phyloP scores from a whole-genome alignment of 139 green algal species.

The Picochlorum sp. region DNA sequence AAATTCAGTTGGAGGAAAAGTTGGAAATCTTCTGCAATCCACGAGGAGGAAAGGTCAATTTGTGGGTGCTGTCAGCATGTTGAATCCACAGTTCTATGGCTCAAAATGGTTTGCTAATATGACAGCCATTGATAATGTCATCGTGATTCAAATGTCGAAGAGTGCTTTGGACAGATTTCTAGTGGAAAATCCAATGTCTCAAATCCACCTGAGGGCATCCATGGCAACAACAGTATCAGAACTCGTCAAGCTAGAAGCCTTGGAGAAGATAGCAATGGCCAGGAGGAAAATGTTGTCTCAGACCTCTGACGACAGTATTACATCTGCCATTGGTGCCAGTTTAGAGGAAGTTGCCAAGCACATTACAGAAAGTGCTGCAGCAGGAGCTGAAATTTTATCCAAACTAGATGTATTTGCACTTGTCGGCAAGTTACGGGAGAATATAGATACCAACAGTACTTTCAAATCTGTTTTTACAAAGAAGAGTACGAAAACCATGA shows the following conservation, averaged over 20 bases:
- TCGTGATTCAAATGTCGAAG: conserved; percentile 14
- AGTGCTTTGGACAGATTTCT: conserved; percentile 25
- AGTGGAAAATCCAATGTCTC: conserved; percentile 31
- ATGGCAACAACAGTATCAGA: conserved; percentile 22
- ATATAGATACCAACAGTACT: too few relatives aligned
- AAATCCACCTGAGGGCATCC: conserved; percentile 25
- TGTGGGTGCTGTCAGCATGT: conserved; percentile 12
- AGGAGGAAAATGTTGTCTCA: background rate
- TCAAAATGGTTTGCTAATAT: conserved; percentile 14
- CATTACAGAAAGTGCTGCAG: background rate
- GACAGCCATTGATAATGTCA: conserved; percentile 17
- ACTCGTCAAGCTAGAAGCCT: conserved; percentile 21
- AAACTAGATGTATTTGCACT: conserved; percentile 21
- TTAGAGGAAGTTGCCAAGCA: conserved; percentile 1
- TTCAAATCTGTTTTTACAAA: too few relatives aligned
- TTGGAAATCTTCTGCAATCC: conserved; percentile 25
- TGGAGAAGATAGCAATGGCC: conserved; percentile 26
- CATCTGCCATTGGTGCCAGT: background rate
- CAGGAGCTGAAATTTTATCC: background rate
- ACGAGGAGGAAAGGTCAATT: conserved; percentile 17
- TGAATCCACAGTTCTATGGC: conserved; percentile 18
- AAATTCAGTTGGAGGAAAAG: conserved; percentile 7
- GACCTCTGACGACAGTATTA: background rate
- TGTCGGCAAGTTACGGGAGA: conserved; percentile 10
- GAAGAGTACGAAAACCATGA: background rate